These are phyloP conservation scores for Tulasnella sp. DNA, from an alignment of 768 basidiomycete species.

Conservation along the genomic window DNA sequence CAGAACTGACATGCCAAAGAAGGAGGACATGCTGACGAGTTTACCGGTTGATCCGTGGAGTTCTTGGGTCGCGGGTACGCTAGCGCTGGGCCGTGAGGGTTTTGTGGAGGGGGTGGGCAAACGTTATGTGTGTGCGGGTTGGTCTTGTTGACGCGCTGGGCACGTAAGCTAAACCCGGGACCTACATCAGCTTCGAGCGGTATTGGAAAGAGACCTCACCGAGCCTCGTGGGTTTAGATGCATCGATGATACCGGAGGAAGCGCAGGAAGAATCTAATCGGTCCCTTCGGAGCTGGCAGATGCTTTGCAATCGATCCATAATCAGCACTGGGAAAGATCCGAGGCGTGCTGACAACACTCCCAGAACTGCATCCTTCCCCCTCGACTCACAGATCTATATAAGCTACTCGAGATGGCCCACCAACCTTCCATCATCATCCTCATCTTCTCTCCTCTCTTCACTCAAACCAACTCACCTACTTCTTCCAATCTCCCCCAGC, in stretches of 20 bases:
- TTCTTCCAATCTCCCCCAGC: not conserved
- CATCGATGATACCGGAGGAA: not conserved
- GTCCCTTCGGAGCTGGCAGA: not conserved
- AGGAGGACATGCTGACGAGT: slow-evolving; percentile 58
- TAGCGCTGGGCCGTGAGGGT: not conserved
- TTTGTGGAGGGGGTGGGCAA: not conserved
- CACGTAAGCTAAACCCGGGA: not conserved
- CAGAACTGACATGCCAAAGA: slow-evolving; percentile 69
- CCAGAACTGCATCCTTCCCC: not conserved
- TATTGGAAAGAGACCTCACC: not conserved
- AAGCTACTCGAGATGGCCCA: not conserved
- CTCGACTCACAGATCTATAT: not conserved
- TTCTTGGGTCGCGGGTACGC: not conserved
- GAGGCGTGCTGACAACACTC: not conserved
- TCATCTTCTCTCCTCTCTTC: not conserved
- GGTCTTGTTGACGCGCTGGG: not conserved
- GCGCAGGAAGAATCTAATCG: not conserved
- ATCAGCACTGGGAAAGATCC: not conserved
- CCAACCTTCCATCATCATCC: slow-evolving; percentile 1
- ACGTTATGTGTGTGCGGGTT: not conserved
- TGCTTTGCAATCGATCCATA: not conserved
- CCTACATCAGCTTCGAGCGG: not conserved
- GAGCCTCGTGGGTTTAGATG: not conserved
- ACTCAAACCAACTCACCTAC: not conserved
- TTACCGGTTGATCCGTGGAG: not conserved